Evolutionary conservation across 1,139 yeast species (phyloP).

Genomic region (Debaryomyces psychrophilus): DNA sequence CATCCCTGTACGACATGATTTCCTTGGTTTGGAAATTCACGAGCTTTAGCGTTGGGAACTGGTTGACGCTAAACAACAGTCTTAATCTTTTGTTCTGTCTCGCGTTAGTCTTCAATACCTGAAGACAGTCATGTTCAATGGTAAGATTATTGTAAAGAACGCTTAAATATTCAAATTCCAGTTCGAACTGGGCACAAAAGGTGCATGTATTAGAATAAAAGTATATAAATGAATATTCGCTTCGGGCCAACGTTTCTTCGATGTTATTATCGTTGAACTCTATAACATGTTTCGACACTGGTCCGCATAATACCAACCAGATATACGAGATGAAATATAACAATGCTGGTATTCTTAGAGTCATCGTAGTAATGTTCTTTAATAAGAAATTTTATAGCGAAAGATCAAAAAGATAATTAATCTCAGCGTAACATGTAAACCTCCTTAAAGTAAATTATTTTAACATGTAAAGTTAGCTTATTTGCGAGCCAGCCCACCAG

Average conservation of each 20-base stretch:
- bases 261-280: conserved; percentile 25
- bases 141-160: conserved; percentile 27
- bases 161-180: conserved; percentile 39
- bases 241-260: conserved; percentile 21
- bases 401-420: conserved; percentile 7
- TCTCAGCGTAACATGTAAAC: neutral
- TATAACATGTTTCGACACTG: conserved; percentile 14
- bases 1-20: conserved; percentile 26
- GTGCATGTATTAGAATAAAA: conserved; percentile 43
- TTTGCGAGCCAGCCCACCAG: conserved; percentile 2
- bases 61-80: conserved; percentile 28
- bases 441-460: neutral
- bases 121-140: conserved; percentile 23
- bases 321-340: conserved; percentile 1
- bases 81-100: conserved; percentile 26
- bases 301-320: neutral
- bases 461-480: neutral
- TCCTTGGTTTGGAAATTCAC: conserved; percentile 32
- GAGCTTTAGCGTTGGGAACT: conserved; percentile 39
- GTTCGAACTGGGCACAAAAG: conserved; percentile 40
- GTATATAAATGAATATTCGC: conserved; percentile 43
- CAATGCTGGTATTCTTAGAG: conserved; percentile 3
- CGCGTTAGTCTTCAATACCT: conserved; percentile 37
- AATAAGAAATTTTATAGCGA: neutral
- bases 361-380: neutral